Percentiles rank a stretch among this genome's conserved stretches.
Conservation (phyloP, 768 basidiomycete genomes). For the Termitomyces sp. region DNA sequence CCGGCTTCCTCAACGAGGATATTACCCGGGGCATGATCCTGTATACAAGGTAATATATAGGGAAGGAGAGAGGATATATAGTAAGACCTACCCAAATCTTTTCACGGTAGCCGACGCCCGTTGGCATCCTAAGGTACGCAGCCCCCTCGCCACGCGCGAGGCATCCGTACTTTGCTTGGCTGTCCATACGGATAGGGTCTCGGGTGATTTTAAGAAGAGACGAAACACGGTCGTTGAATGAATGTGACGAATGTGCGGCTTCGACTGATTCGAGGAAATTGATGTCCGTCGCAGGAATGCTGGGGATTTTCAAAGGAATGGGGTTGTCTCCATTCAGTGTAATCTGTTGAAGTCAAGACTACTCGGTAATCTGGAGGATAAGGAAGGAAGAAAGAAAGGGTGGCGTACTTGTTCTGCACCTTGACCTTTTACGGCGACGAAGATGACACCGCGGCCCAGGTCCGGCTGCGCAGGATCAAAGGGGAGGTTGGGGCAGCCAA, state of each 20-base stretch:
- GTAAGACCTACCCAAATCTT: slow-evolving; percentile 84
- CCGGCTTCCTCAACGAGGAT: slow-evolving; percentile 88
- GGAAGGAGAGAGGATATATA: background rate
- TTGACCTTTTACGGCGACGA: slow-evolving; percentile 82
- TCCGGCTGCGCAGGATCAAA: slow-evolving; percentile 48
- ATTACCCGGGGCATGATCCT: slow-evolving; percentile 91
- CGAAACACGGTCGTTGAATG: slow-evolving; percentile 75
- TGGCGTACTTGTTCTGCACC: slow-evolving; percentile 68
- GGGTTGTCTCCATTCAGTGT: slow-evolving; percentile 49
- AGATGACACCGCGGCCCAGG: slow-evolving; percentile 72
- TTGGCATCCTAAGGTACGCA: slow-evolving; percentile 78
- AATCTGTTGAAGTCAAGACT: slow-evolving; percentile 32
- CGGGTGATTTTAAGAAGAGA: slow-evolving; percentile 61
- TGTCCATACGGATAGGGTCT: slow-evolving; percentile 83
- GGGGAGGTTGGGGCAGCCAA: slow-evolving; percentile 92
- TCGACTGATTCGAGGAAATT: slow-evolving; percentile 91
- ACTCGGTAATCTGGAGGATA: background rate
- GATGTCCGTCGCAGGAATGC: slow-evolving; percentile 43
- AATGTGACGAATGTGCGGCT: slow-evolving; percentile 86
- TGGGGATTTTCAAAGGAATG: slow-evolving; percentile 49
- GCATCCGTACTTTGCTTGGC: slow-evolving; percentile 92
- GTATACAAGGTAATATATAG: background rate
- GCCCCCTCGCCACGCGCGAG: slow-evolving; percentile 85
- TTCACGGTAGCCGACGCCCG: slow-evolving; percentile 75
- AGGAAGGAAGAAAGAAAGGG: background rate